Conservation (phyloP, 2,329 filamentous ascomycete species). For the Colletotrichum nymphaeae region DNA sequence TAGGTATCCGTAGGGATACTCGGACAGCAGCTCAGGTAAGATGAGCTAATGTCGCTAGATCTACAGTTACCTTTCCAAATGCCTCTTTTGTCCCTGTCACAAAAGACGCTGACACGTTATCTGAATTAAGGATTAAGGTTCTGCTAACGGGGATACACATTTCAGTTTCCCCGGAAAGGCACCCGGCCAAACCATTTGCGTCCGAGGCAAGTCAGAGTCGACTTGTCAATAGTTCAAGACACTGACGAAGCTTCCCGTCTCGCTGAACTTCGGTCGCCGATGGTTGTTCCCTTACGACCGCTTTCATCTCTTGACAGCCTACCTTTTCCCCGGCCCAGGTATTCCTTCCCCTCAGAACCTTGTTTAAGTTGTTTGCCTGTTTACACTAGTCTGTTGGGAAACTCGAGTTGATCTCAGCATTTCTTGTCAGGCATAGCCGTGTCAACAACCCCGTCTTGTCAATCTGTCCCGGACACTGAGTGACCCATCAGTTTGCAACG, state of each 20-base stretch:
- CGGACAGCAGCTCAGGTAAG: not conserved
- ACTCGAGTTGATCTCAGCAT: not conserved
- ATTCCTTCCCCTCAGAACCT: not conserved
- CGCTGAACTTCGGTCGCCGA: conserved; percentile 13
- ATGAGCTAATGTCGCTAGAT: not conserved
- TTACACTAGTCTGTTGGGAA: not conserved
- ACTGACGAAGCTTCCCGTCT: not conserved
- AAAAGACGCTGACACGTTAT: not conserved
- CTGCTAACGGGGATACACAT: not conserved
- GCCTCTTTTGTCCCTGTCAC: not conserved
- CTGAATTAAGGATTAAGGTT: not conserved
- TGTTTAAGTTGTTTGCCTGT: not conserved
- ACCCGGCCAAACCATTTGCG: not conserved
- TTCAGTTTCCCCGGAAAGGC: not conserved
- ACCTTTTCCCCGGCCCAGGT: not conserved
- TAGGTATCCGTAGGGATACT: not conserved
- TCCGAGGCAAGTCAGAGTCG: not conserved
- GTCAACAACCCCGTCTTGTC: not conserved
- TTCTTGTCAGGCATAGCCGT: not conserved
- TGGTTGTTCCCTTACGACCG: not conserved
- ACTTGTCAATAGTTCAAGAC: not conserved
- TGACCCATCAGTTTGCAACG: not conserved
- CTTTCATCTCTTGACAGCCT: not conserved
- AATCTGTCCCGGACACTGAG: not conserved
- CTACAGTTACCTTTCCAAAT: not conserved